Evolutionary conservation across 2,329 filamentous ascomycete genomes (phyloP).

Genomic region (Pestalotiopsis sp.): DNA sequence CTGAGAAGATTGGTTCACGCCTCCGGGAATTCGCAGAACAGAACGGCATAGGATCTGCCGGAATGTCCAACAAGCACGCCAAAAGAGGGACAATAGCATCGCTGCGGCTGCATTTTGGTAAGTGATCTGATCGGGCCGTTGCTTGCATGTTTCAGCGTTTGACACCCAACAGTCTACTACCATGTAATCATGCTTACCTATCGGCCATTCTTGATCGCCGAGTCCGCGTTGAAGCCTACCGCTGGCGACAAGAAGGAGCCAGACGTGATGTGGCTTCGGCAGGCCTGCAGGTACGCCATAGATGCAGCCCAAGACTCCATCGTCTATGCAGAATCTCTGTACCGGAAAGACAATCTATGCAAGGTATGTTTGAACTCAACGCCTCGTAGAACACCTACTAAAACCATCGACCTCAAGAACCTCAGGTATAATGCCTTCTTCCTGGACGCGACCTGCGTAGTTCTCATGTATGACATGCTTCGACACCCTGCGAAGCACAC

Average conservation of each 20-base stretch:
- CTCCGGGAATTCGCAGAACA: constrained; percentile 22
- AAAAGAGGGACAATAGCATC: constrained; percentile 10
- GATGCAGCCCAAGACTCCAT: constrained; percentile 30
- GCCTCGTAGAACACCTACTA: not conserved
- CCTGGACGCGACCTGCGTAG: constrained; percentile 28
- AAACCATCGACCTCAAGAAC: not conserved
- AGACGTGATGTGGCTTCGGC: constrained; percentile 28
- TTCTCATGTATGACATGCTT: constrained; percentile 29
- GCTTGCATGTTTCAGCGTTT: not conserved
- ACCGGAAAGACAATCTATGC: constrained; percentile 15
- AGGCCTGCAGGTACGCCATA: constrained; percentile 28
- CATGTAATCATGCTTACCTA: constrained; percentile 23
- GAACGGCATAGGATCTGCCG: constrained; percentile 18
- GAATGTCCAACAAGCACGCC: constrained; percentile 1
- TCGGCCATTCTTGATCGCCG: constrained; percentile 26
- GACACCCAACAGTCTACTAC: constrained; percentile 17
- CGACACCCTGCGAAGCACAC: constrained; percentile 28
- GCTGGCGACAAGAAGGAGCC: constrained; percentile 2
- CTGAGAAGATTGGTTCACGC: constrained; percentile 21
- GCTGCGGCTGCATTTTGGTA: constrained; percentile 19
- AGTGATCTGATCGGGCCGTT: not conserved
- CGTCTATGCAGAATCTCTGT: constrained; percentile 17
- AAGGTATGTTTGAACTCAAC: constrained; percentile 7
- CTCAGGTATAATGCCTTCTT: constrained; percentile 26
- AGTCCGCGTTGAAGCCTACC: constrained; percentile 19